Conservation (phyloP, 2,329 filamentous ascomycete species). For the Fusarium tupiense region DNA sequence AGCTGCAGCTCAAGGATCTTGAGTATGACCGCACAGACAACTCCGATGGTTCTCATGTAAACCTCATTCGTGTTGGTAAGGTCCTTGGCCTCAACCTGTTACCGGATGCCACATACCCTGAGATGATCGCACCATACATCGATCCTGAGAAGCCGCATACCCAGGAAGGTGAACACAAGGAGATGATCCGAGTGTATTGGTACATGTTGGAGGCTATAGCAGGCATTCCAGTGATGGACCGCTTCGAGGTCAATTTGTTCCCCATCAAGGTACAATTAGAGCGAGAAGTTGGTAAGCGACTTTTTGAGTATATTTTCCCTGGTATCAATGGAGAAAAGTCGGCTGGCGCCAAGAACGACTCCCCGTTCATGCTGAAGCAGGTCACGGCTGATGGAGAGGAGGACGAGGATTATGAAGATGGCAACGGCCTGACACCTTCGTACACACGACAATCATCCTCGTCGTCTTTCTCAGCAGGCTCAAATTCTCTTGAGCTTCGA, state of each 20-base stretch:
- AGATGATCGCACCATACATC: slow-evolving; percentile 92
- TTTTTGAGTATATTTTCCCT: slow-evolving; percentile 98
- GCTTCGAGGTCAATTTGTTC: slow-evolving; percentile 94
- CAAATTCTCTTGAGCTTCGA: slow-evolving; percentile 82
- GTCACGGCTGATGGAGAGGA: slow-evolving; percentile 51
- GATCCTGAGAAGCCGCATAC: slow-evolving; percentile 68
- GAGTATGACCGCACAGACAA: slow-evolving; percentile 97
- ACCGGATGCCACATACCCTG: slow-evolving; percentile 89
- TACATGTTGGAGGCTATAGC: slow-evolving; percentile 98
- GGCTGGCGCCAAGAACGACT: slow-evolving; percentile 63
- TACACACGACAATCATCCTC: slow-evolving; percentile 55
- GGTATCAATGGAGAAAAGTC: slow-evolving; percentile 71
- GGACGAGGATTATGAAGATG: slow-evolving; percentile 58
- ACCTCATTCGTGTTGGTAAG: slow-evolving; percentile 86
- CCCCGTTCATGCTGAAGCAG: slow-evolving; percentile 66
- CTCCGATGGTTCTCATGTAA: slow-evolving; percentile 95
- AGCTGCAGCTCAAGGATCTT: slow-evolving; percentile 91
- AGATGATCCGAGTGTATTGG: slow-evolving; percentile 96
- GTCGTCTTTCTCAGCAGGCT: slow-evolving; percentile 66
- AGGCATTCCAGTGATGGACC: slow-evolving; percentile 95
- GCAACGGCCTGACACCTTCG: slow-evolving; percentile 49
- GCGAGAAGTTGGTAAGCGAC: slow-evolving; percentile 87
- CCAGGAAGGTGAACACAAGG: slow-evolving; percentile 62
- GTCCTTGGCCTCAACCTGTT: slow-evolving; percentile 91
- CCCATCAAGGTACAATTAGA: slow-evolving; percentile 95